These are phyloP conservation scores for Paramecium sexaurelia DNA, from an alignment of 73 alveolate species.

Conservation along the genomic window DNA sequence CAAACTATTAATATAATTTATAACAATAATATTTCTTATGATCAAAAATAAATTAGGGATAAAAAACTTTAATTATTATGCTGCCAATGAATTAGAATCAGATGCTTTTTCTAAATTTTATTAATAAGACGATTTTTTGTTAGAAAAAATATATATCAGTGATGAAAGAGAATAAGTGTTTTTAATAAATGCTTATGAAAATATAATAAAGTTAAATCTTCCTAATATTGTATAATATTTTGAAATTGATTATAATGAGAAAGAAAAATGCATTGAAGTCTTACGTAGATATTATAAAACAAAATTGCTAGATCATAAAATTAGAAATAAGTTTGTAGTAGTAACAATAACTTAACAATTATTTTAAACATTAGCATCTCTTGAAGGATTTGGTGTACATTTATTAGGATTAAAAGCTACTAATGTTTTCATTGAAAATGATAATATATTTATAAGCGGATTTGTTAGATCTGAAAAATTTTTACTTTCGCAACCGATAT, in stretches of 20 bases:
- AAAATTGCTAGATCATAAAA: not conserved
- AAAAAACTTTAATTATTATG: not conserved
- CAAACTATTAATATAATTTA: not conserved
- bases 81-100: slow-evolving; percentile 31
- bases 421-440: not conserved
- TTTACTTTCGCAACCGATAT: not conserved
- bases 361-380: slow-evolving; percentile 39
- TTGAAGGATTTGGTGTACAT: slow-evolving; percentile 45
- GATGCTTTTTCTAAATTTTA: slow-evolving; percentile 31
- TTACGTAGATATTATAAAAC: slow-evolving; percentile 22
- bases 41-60: not conserved
- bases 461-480: slow-evolving; percentile 54
- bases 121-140: not conserved
- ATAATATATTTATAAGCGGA: slow-evolving; percentile 18
- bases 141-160: slow-evolving; percentile 17
- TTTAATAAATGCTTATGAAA: slow-evolving; percentile 38
- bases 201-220: not conserved
- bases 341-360: slow-evolving; percentile 12
- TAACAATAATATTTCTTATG: not conserved
- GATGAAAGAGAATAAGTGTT: slow-evolving; percentile 48
- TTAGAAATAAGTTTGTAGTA: not conserved
- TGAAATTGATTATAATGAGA: slow-evolving; percentile 34
- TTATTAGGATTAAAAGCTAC: slow-evolving; percentile 35
- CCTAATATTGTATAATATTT: slow-evolving; percentile 2
- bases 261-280: slow-evolving; percentile 42